phyloP scores from a whole-genome alignment of 2,329 filamentous ascomycete species.

The Epichloe amarillans region DNA sequence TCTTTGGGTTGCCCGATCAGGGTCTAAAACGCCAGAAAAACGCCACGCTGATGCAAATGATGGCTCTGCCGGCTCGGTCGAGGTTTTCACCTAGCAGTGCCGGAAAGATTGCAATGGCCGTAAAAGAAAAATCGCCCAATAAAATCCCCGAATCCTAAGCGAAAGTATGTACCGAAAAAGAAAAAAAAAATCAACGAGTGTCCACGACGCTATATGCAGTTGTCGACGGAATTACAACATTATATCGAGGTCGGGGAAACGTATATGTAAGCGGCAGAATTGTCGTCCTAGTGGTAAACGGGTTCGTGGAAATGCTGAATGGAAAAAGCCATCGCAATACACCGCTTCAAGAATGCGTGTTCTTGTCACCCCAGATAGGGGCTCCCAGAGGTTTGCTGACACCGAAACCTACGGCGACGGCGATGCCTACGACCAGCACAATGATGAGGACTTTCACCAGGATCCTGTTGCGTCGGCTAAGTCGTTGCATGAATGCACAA shows the following conservation, averaged over 20 bases:
- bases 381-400: slow-evolving; percentile 47
- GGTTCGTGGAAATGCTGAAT: slow-evolving; percentile 10
- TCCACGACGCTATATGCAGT: not conserved
- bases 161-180: not conserved
- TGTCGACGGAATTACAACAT: slow-evolving; percentile 3
- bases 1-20: not conserved
- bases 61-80: not conserved
- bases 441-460: slow-evolving; percentile 40
- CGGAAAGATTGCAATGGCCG: not conserved
- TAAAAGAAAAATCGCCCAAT: not conserved
- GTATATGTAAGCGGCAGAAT: not conserved
- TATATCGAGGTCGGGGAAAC: not conserved
- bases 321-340: not conserved
- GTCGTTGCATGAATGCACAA: slow-evolving; percentile 38
- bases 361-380: slow-evolving; percentile 37
- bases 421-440: slow-evolving; percentile 38
- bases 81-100: not conserved
- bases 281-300: not conserved
- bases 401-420: slow-evolving; percentile 44
- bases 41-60: slow-evolving; percentile 5
- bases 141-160: not conserved
- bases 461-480: slow-evolving; percentile 41
- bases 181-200: not conserved
- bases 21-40: slow-evolving; percentile 1
- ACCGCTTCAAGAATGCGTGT: not conserved